A percentile compares a stretch with the other conserved stretches of the same genome.
These are phyloP conservation scores for Besnoitia besnoiti DNA, from an alignment of 169 alveolate genomes.

Conservation along the genomic window DNA sequence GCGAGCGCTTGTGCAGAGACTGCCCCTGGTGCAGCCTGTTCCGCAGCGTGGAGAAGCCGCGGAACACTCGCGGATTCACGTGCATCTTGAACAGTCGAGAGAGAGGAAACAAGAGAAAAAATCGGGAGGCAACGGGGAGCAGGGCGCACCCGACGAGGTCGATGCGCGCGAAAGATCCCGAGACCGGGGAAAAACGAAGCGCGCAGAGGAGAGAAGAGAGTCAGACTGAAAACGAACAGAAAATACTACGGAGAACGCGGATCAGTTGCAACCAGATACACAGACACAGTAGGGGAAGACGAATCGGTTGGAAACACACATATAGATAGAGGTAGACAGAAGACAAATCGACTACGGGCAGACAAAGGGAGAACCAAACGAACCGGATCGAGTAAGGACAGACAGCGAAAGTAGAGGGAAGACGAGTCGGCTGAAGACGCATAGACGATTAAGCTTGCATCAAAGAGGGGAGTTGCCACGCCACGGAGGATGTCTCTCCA, in stretches of 20 bases:
- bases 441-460: no score
- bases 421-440: no score
- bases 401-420: no score
- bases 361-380: no score
- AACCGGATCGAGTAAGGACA: no score
- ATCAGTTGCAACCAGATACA: no score
- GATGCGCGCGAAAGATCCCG: background rate
- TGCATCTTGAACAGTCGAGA: background rate
- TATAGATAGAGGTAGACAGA: no score
- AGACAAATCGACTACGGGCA: background rate
- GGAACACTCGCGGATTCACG: conserved; percentile 19
- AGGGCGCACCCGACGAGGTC: background rate
- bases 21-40: background rate
- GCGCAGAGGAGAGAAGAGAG: background rate
- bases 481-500: no score
- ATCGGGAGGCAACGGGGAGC: background rate
- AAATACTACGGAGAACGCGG: no score
- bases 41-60: background rate
- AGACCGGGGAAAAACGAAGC: background rate
- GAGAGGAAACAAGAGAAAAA: background rate
- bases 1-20: background rate
- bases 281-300: no score
- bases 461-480: no score
- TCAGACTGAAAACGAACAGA: background rate
- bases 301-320: no score